Percentiles rank a stretch among this genome's conserved stretches.
These are phyloP conservation scores for Testicularia cyperi DNA, from an alignment of 1,284 basidiomycete species.

Conservation along the genomic window DNA sequence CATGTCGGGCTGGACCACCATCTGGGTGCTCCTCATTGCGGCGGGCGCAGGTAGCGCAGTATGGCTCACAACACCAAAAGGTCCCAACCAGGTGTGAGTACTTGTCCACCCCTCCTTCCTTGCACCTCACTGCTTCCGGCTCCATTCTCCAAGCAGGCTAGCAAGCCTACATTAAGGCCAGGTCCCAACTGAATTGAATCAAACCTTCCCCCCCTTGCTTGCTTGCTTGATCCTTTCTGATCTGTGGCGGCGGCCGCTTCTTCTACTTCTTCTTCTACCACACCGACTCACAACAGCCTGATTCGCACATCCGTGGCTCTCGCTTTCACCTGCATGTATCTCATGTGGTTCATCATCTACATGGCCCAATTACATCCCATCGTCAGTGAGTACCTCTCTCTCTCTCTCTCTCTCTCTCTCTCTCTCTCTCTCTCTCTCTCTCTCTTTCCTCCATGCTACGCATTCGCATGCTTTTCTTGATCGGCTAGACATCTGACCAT, in stretches of 20 bases:
- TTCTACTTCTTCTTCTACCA: background rate
- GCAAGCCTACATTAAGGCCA: too few species aligned
- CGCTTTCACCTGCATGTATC: constrained; percentile 57
- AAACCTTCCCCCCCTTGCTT: background rate
- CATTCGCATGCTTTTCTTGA: too few species aligned
- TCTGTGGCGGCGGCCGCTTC: background rate
- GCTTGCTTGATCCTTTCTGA: background rate
- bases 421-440: background rate
- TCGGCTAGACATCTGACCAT: too few species aligned
- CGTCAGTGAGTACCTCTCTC: constrained; percentile 47
- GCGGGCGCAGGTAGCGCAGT: constrained; percentile 37
- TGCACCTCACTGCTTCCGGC: too few species aligned
- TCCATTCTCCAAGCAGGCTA: too few species aligned
- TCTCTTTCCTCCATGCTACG: too few species aligned
- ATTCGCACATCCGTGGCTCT: constrained; percentile 52
- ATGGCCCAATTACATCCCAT: constrained; percentile 59
- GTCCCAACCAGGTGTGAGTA: constrained; percentile 59
- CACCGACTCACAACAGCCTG: constrained; percentile 47
- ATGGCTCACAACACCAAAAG: constrained; percentile 55
- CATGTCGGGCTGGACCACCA: constrained; percentile 58
- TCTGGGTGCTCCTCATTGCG: constrained; percentile 51
- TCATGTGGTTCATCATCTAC: constrained; percentile 60
- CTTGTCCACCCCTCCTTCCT: background rate
- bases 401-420: background rate
- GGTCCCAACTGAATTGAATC: too few species aligned